These are phyloP conservation scores for Botrytis tulipae DNA, from an alignment of 2,329 filamentous ascomycete genomes.

Conservation along the genomic window DNA sequence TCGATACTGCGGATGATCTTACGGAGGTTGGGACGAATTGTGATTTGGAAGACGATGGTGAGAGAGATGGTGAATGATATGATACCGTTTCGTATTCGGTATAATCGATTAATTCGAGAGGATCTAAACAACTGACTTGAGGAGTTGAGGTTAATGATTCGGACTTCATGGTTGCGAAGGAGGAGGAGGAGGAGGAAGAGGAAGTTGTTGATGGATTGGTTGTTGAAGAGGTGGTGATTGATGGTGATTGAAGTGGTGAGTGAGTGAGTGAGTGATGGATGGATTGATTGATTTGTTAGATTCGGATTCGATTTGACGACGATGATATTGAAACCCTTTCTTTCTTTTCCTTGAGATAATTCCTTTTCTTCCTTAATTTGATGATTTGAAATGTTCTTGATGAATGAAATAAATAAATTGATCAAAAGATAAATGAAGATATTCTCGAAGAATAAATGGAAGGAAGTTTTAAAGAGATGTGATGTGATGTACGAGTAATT, in stretches of 20 bases:
- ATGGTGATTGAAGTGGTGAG: no score
- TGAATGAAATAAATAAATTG: neutral
- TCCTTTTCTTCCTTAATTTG: neutral
- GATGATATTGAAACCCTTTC: neutral
- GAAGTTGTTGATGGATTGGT: neutral
- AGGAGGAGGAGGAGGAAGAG: neutral
- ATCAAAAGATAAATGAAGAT: neutral
- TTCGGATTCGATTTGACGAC: neutral
- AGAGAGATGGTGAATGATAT: slow-evolving; percentile 61
- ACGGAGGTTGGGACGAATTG: slow-evolving; percentile 44
- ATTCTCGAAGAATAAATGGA: neutral
- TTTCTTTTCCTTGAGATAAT: neutral
- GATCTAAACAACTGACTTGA: slow-evolving; percentile 36
- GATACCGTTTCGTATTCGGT: slow-evolving; percentile 61
- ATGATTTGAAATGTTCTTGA: neutral
- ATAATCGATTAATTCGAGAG: slow-evolving; percentile 59
- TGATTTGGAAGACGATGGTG: slow-evolving; percentile 54
- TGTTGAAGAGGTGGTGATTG: no score
- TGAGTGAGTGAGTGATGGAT: neutral
- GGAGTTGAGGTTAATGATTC: slow-evolving; percentile 22
- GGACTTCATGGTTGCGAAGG: slow-evolving; percentile 3
- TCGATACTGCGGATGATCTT: slow-evolving; percentile 49
- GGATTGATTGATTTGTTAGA: neutral
- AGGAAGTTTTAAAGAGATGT: neutral
- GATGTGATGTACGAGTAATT: neutral